Evolutionary conservation across 2,329 filamentous ascomycete genomes (phyloP).

Genomic region (Fusarium stilboides): DNA sequence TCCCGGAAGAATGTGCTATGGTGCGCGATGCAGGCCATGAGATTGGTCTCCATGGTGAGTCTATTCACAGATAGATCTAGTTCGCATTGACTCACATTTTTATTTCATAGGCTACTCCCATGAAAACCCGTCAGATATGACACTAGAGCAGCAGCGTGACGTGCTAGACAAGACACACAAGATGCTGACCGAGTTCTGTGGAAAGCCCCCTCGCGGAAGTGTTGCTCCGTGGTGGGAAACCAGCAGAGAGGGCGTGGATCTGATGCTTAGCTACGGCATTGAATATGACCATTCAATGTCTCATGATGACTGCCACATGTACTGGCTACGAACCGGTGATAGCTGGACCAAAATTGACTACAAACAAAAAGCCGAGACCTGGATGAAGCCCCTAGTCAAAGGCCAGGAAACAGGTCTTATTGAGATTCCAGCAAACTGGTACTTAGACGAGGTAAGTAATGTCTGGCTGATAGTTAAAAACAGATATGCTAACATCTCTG

Average conservation of each 20-base stretch:
- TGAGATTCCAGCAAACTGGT: slow-evolving; percentile 75
- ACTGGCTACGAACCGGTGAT: slow-evolving; percentile 75
- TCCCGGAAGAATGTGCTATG: slow-evolving; percentile 62
- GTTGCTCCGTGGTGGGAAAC: slow-evolving; percentile 85
- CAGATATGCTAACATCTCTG: not conserved
- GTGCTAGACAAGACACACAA: slow-evolving; percentile 82
- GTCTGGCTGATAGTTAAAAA: rapidly evolving
- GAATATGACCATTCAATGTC: slow-evolving; percentile 78
- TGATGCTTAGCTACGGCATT: slow-evolving; percentile 76
- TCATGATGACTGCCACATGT: slow-evolving; percentile 70
- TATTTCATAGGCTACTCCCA: slow-evolving; percentile 71
- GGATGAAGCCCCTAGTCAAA: slow-evolving; percentile 68
- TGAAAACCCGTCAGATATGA: slow-evolving; percentile 81
- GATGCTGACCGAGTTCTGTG: slow-evolving; percentile 77
- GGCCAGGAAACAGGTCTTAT: slow-evolving; percentile 74
- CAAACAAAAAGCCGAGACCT: slow-evolving; percentile 49
- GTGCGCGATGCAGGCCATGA: slow-evolving; percentile 64
- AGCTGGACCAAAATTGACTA: slow-evolving; percentile 80
- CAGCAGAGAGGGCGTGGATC: slow-evolving; percentile 75
- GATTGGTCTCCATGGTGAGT: slow-evolving; percentile 69
- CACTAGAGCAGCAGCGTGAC: slow-evolving; percentile 80
- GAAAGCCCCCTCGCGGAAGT: slow-evolving; percentile 79
- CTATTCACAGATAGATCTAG: rapidly evolving
- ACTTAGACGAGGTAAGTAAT: slow-evolving; percentile 66
- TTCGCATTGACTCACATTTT: rapidly evolving